Evolutionary conservation across 2,329 filamentous ascomycete genomes (phyloP).

Genomic region (Alternaria ventricosa): DNA sequence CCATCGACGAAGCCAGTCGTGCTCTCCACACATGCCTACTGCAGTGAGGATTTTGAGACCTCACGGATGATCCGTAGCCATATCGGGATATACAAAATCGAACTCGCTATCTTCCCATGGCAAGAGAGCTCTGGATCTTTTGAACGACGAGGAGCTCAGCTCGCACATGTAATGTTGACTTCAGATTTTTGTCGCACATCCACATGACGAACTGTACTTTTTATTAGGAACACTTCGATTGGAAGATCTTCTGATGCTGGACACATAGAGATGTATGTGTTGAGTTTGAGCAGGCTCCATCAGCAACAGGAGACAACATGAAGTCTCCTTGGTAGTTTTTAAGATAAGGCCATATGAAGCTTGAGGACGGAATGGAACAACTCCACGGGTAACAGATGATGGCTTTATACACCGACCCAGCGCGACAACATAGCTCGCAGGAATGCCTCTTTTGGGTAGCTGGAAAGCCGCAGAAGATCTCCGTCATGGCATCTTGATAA

Average conservation of each 20-base stretch:
- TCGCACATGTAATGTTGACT: not conserved
- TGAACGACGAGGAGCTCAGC: not conserved
- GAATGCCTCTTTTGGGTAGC: not conserved
- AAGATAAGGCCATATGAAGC: not conserved
- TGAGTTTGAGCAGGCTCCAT: no score
- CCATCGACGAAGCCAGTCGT: no score
- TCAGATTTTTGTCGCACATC: no score
- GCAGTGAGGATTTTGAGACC: no score
- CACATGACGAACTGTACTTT: no score
- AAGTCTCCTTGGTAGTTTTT: not conserved
- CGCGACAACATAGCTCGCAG: not conserved
- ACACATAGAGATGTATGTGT: no score
- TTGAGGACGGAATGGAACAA: not conserved
- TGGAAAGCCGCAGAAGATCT: not conserved
- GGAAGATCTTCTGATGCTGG: not conserved
- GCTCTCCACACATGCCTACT: no score
- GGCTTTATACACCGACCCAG: not conserved
- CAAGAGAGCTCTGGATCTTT: no score
- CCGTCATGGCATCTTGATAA: not conserved
- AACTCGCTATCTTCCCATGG: no score
- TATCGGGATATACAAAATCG: no score
- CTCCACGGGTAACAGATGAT: fast-evolving
- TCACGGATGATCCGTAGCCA: no score
- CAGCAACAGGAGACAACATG: not conserved
- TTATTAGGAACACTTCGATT: no score